Evolutionary conservation across 305 asterid genomes (phyloP).

Genomic region (Solanum aculeatissimum): DNA sequence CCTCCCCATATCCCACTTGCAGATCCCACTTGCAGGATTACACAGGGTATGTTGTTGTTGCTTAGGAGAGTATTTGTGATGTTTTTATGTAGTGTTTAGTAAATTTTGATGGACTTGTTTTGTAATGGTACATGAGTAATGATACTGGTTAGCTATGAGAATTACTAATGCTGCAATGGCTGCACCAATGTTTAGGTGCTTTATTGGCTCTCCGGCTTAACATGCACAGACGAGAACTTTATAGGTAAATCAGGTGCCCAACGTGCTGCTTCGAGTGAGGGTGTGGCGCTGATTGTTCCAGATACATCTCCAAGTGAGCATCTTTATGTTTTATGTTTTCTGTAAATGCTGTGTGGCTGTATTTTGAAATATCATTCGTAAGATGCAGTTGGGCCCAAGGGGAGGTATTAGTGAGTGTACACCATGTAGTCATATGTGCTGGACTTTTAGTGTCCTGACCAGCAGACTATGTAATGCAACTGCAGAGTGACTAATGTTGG

Average conservation of each 20-base stretch:
- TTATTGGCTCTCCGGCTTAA: conserved; percentile 93
- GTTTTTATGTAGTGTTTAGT: background rate
- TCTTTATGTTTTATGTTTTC: background rate
- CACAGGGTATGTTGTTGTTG: background rate
- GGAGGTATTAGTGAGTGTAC: background rate
- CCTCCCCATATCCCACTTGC: background rate
- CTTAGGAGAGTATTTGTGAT: background rate
- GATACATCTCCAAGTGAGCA: conserved; percentile 96
- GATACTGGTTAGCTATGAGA: background rate
- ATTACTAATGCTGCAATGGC: background rate
- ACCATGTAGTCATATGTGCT: background rate
- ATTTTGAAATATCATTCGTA: background rate
- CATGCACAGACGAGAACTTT: conserved; percentile 94
- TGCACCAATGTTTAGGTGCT: conserved; percentile 40
- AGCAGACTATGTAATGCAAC: background rate
- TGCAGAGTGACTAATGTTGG: background rate
- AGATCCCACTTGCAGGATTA: background rate
- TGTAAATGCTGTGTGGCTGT: background rate
- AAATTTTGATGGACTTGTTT: background rate
- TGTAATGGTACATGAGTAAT: background rate
- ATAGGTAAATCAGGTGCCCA: conserved; percentile 91
- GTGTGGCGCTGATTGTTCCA: conserved; percentile 59
- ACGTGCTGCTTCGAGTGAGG: conserved; percentile 78
- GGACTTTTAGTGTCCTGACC: background rate
- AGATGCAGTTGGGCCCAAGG: background rate